These are phyloP conservation scores for Marasmius fiardii DNA, from an alignment of 1,284 basidiomycete species.

Conservation along the genomic window DNA sequence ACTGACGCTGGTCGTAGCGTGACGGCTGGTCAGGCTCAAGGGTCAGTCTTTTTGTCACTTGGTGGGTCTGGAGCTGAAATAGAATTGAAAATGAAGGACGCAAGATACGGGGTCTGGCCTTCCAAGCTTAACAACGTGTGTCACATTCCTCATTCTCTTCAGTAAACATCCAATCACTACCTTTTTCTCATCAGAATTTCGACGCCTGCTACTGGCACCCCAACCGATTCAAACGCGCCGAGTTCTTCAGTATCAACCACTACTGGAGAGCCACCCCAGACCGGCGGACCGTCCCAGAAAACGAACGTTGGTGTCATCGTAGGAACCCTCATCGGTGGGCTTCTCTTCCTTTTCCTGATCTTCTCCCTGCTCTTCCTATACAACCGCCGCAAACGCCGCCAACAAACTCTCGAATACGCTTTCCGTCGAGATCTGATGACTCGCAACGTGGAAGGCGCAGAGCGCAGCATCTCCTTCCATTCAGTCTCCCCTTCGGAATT, in stretches of 20 bases:
- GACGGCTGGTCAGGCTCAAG: too few species aligned
- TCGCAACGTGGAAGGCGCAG: too few species aligned
- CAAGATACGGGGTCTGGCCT: too few species aligned
- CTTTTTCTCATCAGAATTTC: not conserved
- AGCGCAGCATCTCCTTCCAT: too few species aligned
- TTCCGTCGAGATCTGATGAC: not conserved
- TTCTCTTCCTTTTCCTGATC: not conserved
- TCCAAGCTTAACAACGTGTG: too few species aligned
- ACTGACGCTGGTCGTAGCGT: too few species aligned
- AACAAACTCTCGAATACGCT: not conserved
- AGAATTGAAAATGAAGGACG: too few species aligned
- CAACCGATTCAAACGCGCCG: not conserved
- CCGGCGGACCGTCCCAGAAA: not conserved
- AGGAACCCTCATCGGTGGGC: not conserved
- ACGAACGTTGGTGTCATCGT: not conserved
- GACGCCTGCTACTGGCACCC: not conserved
- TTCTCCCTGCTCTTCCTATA: slow-evolving; percentile 1
- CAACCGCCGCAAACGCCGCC: not conserved
- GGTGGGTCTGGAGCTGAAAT: too few species aligned
- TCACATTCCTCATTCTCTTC: too few species aligned
- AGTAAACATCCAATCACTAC: not conserved
- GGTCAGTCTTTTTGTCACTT: too few species aligned
- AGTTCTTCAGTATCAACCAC: not conserved
- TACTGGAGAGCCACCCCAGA: not conserved
- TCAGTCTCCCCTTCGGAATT: too few species aligned